Percentiles rank a stretch among this genome's conserved stretches.
phyloP scores from a whole-genome alignment of 2,329 filamentous ascomycete genomes.

The Fusarium miscanthi region DNA sequence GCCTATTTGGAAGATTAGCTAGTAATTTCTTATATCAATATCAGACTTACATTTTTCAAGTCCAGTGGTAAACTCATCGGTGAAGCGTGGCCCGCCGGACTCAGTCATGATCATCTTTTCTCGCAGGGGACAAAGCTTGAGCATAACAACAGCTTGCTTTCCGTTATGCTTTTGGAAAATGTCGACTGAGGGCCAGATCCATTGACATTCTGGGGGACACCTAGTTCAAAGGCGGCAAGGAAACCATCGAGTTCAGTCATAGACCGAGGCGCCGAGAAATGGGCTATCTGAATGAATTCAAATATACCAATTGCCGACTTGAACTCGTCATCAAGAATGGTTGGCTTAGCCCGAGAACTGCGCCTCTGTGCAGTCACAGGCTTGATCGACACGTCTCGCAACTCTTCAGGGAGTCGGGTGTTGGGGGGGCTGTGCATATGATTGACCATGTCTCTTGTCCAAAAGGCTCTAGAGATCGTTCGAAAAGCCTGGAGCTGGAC shows the following conservation, averaged over 20 bases:
- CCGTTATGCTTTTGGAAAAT: neutral
- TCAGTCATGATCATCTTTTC: neutral
- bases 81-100: neutral
- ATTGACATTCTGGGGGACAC: neutral
- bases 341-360: neutral
- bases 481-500: too few species aligned
- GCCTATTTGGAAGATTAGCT: neutral
- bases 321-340: neutral
- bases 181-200: neutral
- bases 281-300: neutral
- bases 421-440: neutral
- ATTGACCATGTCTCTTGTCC: neutral
- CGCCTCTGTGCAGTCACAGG: neutral
- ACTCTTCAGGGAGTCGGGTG: neutral
- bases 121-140: neutral
- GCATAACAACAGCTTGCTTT: neutral
- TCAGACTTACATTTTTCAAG: neutral
- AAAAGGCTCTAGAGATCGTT: too few species aligned
- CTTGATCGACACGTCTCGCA: neutral
- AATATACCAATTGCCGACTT: neutral
- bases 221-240: neutral
- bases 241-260: neutral
- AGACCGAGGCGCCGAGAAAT: neutral
- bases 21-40: neutral
- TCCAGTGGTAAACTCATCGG: neutral